Percentiles rank a stretch among this genome's conserved stretches.
phyloP scores from a whole-genome alignment of 2,329 filamentous ascomycete species.

The Exophiala sp. region DNA sequence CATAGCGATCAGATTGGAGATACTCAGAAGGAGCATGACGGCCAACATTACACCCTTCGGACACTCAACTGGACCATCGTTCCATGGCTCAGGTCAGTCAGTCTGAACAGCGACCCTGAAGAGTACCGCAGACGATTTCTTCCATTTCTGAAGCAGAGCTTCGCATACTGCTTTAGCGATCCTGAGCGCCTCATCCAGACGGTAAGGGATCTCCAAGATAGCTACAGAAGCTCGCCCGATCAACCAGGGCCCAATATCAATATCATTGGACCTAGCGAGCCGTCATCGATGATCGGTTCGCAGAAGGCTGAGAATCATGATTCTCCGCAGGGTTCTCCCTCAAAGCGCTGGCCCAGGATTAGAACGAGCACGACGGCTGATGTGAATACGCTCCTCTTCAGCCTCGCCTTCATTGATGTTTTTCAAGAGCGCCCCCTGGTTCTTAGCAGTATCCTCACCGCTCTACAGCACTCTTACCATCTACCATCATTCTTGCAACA shows the following conservation, averaged over 20 bases:
- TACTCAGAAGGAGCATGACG: background rate
- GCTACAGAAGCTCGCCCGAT: background rate
- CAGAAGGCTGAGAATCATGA: background rate
- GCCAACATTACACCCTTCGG: conserved; percentile 11
- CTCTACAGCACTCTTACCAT: conserved; percentile 19
- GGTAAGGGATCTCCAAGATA: conserved; percentile 30
- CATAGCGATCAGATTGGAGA: background rate
- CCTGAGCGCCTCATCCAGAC: conserved; percentile 39
- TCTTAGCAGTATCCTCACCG: conserved; percentile 15
- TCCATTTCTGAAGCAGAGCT: conserved; percentile 41
- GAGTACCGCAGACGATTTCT: conserved; percentile 18
- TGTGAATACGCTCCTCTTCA: conserved; percentile 13
- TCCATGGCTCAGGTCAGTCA: conserved; percentile 10
- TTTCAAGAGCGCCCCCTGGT: conserved; percentile 17
- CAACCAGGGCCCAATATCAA: background rate
- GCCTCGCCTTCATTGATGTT: conserved; percentile 13
- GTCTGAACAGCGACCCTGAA: background rate
- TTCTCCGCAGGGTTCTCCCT: background rate
- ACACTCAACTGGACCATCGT: conserved; percentile 13
- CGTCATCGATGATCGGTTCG: background rate
- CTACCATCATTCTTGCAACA: conserved; percentile 10
- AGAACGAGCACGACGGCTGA: conserved; percentile 7
- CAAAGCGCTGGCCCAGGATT: conserved; percentile 1
- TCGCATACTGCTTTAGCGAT: conserved; percentile 41
- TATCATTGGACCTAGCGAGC: background rate